Evolutionary conservation across 805 yeast genomes (phyloP).

Genomic region (Vanderwaltozyma polyspora): DNA sequence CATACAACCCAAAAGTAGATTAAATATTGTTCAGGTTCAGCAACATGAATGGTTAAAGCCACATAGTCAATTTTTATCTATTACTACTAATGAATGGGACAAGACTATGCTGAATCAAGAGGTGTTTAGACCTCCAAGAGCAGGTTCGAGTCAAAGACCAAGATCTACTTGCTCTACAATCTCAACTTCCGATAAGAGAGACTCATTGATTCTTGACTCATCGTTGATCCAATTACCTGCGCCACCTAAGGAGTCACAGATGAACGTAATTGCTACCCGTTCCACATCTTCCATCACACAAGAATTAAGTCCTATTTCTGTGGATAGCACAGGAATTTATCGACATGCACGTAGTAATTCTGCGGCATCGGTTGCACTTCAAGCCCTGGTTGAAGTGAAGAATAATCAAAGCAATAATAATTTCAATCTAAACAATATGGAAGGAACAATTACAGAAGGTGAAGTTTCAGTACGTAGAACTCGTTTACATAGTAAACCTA

Average conservation of each 20-base stretch:
- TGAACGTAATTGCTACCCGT: conserved; percentile 35
- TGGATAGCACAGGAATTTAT: conserved; percentile 3
- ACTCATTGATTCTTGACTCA: conserved; percentile 25
- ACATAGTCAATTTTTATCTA: conserved; percentile 73
- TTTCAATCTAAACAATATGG: too few relatives aligned
- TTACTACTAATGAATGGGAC: conserved; percentile 91
- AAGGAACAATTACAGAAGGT: too few relatives aligned
- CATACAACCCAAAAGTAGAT: conserved; percentile 71
- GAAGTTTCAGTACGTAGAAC: too few relatives aligned
- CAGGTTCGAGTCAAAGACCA: conserved; percentile 1
- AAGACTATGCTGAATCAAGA: conserved; percentile 13
- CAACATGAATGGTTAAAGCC: conserved; percentile 81
- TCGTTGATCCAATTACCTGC: conserved; percentile 39
- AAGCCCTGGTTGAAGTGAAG: conserved; percentile 73
- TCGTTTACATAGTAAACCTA: too few relatives aligned
- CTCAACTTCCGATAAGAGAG: conserved; percentile 15
- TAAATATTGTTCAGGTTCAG: conserved; percentile 56
- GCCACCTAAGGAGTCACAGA: conserved; percentile 60
- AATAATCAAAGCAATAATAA: too few relatives aligned
- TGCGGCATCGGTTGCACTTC: conserved; percentile 57
- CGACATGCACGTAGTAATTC: conserved; percentile 31
- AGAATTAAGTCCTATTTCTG: neutral
- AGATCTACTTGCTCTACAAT: neutral
- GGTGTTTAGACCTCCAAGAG: neutral
- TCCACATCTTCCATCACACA: neutral